phyloP scores from a whole-genome alignment of 805 yeast species.

The Myxozyma neglecta region DNA sequence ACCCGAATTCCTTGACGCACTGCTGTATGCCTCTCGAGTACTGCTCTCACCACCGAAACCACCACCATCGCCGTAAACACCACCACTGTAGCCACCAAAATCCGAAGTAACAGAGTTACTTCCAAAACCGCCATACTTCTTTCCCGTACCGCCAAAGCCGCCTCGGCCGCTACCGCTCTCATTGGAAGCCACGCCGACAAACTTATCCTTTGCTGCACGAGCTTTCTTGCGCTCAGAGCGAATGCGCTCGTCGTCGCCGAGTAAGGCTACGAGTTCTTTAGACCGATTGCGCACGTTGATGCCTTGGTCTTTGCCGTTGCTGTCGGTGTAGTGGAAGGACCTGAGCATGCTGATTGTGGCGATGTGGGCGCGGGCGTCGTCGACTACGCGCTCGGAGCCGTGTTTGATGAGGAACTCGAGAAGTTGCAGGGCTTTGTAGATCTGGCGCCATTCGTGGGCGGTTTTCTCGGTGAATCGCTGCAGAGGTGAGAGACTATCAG shows the following conservation, averaged over 20 bases:
- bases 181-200: slow-evolving; percentile 64
- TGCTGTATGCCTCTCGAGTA: not conserved
- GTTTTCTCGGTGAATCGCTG: slow-evolving; percentile 93
- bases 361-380: slow-evolving; percentile 84
- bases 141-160: slow-evolving; percentile 41
- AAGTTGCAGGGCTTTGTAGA: slow-evolving; percentile 88
- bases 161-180: slow-evolving; percentile 38
- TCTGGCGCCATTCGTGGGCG: slow-evolving; percentile 97
- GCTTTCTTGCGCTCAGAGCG: slow-evolving; percentile 88
- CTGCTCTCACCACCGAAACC: slow-evolving; percentile 34
- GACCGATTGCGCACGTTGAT: slow-evolving; percentile 91
- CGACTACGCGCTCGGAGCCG: slow-evolving; percentile 93
- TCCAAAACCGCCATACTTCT: slow-evolving; percentile 41
- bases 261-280: slow-evolving; percentile 65
- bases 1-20: slow-evolving; percentile 8
- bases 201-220: slow-evolving; percentile 79
- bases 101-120: slow-evolving; percentile 35
- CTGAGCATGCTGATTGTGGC: slow-evolving; percentile 82
- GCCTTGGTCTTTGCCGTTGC: slow-evolving; percentile 94
- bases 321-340: slow-evolving; percentile 89
- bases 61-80: slow-evolving; percentile 47
- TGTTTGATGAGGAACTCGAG: slow-evolving; percentile 87
- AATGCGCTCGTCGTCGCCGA: slow-evolving; percentile 73
- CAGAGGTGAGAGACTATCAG: slow-evolving; percentile 3
- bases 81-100: slow-evolving; percentile 41